A percentile compares a stretch with the other conserved stretches of the same genome.
Conservation (phyloP, 352 stramenopile species). For the Phytophthora tubulina region DNA sequence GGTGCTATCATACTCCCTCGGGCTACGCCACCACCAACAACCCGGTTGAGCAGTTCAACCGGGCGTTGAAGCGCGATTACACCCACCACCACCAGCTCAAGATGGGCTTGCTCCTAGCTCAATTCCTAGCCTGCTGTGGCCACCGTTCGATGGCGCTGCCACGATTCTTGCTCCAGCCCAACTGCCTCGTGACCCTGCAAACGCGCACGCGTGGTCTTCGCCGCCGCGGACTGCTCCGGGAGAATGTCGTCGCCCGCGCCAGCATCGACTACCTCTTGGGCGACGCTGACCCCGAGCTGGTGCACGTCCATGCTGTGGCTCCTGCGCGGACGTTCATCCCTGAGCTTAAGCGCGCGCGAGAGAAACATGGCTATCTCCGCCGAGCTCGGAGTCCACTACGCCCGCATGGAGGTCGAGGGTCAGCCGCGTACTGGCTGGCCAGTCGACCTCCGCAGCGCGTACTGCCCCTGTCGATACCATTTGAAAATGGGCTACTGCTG, state of each 20-base stretch:
- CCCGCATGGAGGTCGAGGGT: slow-evolving; percentile 18
- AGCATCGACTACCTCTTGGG: slow-evolving; percentile 8
- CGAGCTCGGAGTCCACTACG: slow-evolving; percentile 8
- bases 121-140: background rate
- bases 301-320: slow-evolving; percentile 1
- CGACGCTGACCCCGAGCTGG: background rate
- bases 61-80: slow-evolving; percentile 35
- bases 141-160: background rate
- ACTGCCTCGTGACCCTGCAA: background rate
- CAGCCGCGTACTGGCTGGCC: slow-evolving; percentile 2
- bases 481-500: slow-evolving; percentile 12
- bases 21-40: slow-evolving; percentile 38
- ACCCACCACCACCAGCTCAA: background rate
- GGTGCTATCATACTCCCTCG: slow-evolving; percentile 4
- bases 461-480: slow-evolving; percentile 9
- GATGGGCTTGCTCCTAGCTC: slow-evolving; percentile 6
- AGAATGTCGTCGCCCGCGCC: background rate
- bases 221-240: background rate
- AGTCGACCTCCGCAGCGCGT: background rate
- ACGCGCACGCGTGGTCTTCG: background rate
- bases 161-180: background rate
- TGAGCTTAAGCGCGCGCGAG: slow-evolving; percentile 1
- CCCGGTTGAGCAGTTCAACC: slow-evolving; percentile 40
- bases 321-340: slow-evolving; percentile 1
- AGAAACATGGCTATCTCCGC: background rate